These are phyloP conservation scores for Halocafeteria seosinensis DNA, from an alignment of 108 stramenopile genomes.

Conservation along the genomic window DNA sequence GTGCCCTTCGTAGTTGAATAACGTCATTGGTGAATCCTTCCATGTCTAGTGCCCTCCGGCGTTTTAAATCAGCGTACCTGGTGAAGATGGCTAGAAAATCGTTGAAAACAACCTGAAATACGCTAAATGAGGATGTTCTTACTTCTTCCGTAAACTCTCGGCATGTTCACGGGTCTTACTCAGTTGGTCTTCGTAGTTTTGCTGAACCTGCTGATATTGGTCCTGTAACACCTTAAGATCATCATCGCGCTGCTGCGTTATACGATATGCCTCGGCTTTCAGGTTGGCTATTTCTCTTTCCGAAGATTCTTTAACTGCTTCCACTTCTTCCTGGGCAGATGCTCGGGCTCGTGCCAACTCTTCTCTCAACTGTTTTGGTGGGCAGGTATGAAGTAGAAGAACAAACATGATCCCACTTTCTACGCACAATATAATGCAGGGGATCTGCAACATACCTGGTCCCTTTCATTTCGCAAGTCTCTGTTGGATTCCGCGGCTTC, in stretches of 20 bases:
- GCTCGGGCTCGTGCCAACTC: background rate
- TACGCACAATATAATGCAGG: background rate
- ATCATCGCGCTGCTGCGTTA: background rate
- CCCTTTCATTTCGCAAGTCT: background rate
- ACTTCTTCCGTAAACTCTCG: background rate
- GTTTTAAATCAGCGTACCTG: too few relatives aligned
- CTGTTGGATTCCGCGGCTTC: background rate
- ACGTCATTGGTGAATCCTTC: background rate
- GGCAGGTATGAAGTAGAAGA: background rate
- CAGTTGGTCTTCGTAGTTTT: background rate
- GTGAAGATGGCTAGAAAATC: too few relatives aligned
- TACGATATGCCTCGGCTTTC: background rate
- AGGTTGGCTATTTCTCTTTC: background rate
- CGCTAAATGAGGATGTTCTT: background rate
- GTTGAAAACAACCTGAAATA: too few relatives aligned
- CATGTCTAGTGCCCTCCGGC: background rate
- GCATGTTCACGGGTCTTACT: background rate
- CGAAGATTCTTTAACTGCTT: background rate
- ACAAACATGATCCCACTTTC: background rate
- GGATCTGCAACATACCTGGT: background rate
- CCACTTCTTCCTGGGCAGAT: slow-evolving; percentile 9
- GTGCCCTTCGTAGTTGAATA: background rate
- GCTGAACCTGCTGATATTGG: background rate
- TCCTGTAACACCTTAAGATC: background rate
- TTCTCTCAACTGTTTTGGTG: background rate